Conservation (phyloP, 345 rosid genomes). For the Excoecaria cochinchinensis region DNA sequence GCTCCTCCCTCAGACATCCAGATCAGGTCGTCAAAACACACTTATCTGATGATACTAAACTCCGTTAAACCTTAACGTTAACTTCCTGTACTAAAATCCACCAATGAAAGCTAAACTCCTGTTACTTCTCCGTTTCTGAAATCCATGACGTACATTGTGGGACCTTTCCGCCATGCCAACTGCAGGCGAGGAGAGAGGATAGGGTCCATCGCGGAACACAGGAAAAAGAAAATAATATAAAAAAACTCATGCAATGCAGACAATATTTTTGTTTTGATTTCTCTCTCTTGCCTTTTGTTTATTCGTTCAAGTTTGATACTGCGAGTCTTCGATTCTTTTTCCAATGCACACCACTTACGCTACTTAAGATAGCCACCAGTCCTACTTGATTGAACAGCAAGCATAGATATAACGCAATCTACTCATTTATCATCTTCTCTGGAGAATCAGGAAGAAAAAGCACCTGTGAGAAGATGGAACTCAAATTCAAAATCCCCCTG, state of each 20-base stretch:
- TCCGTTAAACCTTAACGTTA: slow-evolving; percentile 12
- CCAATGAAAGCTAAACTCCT: slow-evolving; percentile 6
- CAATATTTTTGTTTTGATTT: background rate
- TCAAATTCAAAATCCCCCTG: slow-evolving; percentile 26
- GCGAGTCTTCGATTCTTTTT: slow-evolving; percentile 45
- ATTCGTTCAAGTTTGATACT: slow-evolving; percentile 27
- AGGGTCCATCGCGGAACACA: background rate
- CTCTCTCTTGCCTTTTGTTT: slow-evolving; percentile 4
- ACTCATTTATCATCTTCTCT: background rate
- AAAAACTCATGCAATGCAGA: slow-evolving; percentile 17
- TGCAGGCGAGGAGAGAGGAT: slow-evolving; percentile 7
- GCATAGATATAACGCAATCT: slow-evolving; percentile 24
- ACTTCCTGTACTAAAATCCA: background rate
- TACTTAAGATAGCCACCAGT: slow-evolving; percentile 28
- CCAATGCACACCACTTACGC: slow-evolving; percentile 15
- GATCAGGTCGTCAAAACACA: slow-evolving; percentile 33
- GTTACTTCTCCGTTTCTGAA: slow-evolving; percentile 7
- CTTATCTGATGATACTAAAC: background rate
- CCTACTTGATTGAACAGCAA: slow-evolving; percentile 26
- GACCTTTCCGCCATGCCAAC: background rate
- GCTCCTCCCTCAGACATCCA: slow-evolving; percentile 17
- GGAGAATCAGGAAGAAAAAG: background rate
- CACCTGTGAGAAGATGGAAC: background rate
- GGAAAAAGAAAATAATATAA: background rate
- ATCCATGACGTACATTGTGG: slow-evolving; percentile 12